Evolutionary conservation across 257 asterid species (phyloP), one percentile per base, ranked within the genome.

Genomic region (Euphrasia confusa): DNA sequence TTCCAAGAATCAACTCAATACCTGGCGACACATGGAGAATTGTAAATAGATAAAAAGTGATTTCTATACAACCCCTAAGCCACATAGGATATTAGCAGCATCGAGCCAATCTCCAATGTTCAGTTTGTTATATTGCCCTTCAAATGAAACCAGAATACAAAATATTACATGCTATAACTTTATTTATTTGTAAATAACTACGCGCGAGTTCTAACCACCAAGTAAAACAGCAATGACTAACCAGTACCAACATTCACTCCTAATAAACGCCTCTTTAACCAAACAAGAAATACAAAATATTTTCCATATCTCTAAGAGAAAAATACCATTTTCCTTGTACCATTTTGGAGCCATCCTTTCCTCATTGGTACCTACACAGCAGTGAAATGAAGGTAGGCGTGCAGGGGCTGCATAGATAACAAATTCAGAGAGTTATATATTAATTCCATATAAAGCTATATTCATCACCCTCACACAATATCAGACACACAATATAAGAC

Each of bases 311-410:
- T 50, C 60, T 42, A 74, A 56, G 15, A 64, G 32, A 55, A 58
- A 58, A 26, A 78, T 81, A 90, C 97, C 96, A 58, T 87, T 78
- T 72, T 90, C 97, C 69, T 84, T 83, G 75, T 90, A 90, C 97
- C 97, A 90, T 74, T 84, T 84, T 9, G 95, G 87, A 33, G 88
- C 40, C 74, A 87, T 70, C 67, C 81, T 90, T 75, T 87, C 95
- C 78, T 85, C 93, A 60, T 83, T 87, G 66, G 87, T 33, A 63
- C 97, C 97, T 11, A 90, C 97, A 75, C 97, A 87, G 66, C 96
- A 87, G 81, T 87, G 97, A 76, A 90, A 90, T 48, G 90, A 78
- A 68, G 95, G 95, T 60, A 90, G 94, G 35, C 93, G 90, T 54
- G 94, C 93, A 58, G 97, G 95, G 77, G 72, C 96, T 87, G 88